Evolutionary conservation across 495 filamentous ascomycete genomes (phyloP), one percentile per base, ranked within the genome.

Genomic region (Penicillium lagena): DNA sequence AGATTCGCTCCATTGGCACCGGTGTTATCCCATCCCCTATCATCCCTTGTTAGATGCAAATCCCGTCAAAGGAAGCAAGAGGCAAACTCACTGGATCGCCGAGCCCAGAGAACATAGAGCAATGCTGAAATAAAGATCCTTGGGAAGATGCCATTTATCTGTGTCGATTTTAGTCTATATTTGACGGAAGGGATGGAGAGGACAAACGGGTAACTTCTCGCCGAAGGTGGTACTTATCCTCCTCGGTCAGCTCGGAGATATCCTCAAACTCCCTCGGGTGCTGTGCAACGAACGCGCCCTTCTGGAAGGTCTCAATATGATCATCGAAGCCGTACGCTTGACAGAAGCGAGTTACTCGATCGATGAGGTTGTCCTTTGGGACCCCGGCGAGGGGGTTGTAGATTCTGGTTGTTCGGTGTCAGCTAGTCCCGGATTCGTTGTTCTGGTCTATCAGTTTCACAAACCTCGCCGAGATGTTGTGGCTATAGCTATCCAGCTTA

Each of bases 1-100:
- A 85, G 55, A 46, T 84, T 84, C 34, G 82, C 81, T 30, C 81
- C 82, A 50, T 86, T 85, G 44, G 76, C 77, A 12, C 80, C 82
- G 10, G 81, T 83, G 46, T 85, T 79, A 58, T 85, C 81, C 81
- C 79, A 85, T 36, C 77, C 77, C 35, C 64, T 69, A 39, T 36
- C 29, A 11, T 22, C 37, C 12, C 35, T 17, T 17, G 33, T 45
- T 43, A 40, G 33, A 29, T 7, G 35, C 13, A 40, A 13, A 7
- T 35, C 12, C 7, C 15, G 10, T 15, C 9, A n/a, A 12, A 15
- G 12, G 12, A 12, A 17, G 17, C 17, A 17, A 17, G 6, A 12
- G 33, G 37, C 4, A 1, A 17, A 39, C 42, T n/a, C 9, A 67
- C 60, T 85, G 81, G 12, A 83, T 77, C 12, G 80, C 81, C 35